Evolutionary conservation across 805 yeast genomes (phyloP).

Genomic region (Candida vartiovaarae): DNA sequence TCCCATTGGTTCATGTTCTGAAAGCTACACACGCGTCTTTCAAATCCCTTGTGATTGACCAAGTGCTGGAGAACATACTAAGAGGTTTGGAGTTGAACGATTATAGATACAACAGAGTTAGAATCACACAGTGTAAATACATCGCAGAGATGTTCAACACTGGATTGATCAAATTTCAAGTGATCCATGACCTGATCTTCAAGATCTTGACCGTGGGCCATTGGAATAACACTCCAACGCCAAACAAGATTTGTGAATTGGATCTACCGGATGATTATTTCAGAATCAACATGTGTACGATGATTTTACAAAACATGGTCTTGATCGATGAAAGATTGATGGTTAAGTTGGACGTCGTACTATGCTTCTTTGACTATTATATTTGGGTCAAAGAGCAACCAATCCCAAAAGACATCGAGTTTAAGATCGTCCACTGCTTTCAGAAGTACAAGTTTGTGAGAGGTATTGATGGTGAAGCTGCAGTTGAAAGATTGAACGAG

Average conservation of each 20-base stretch:
- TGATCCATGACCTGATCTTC: slow-evolving; percentile 46
- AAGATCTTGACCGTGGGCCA: slow-evolving; percentile 61
- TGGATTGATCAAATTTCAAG: slow-evolving; percentile 37
- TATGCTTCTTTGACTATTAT: slow-evolving; percentile 67
- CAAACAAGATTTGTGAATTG: slow-evolving; percentile 31
- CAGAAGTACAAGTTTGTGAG: slow-evolving; percentile 30
- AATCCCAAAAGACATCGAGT: slow-evolving; percentile 55
- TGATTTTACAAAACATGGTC: slow-evolving; percentile 32
- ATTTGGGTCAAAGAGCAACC: slow-evolving; percentile 53
- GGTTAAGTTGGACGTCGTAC: slow-evolving; percentile 31
- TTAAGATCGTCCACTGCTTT: slow-evolving; percentile 41
- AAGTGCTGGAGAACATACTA: slow-evolving; percentile 53
- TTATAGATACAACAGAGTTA: slow-evolving; percentile 47
- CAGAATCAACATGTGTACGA: slow-evolving; percentile 51
- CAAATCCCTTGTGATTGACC: slow-evolving; percentile 47
- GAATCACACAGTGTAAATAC: slow-evolving; percentile 56
- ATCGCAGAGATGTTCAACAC: slow-evolving; percentile 50
- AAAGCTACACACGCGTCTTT: slow-evolving; percentile 33
- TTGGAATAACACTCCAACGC: slow-evolving; percentile 48
- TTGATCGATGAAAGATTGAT: slow-evolving; percentile 10
- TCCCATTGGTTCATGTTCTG: slow-evolving; percentile 42
- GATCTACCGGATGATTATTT: slow-evolving; percentile 69
- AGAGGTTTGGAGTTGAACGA: slow-evolving; percentile 61
- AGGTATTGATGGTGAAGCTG: slow-evolving; percentile 33
- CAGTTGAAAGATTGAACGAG: slow-evolving; percentile 33